Conservation (phyloP, 2,329 filamentous ascomycete species). For the Epichloe sibirici region DNA sequence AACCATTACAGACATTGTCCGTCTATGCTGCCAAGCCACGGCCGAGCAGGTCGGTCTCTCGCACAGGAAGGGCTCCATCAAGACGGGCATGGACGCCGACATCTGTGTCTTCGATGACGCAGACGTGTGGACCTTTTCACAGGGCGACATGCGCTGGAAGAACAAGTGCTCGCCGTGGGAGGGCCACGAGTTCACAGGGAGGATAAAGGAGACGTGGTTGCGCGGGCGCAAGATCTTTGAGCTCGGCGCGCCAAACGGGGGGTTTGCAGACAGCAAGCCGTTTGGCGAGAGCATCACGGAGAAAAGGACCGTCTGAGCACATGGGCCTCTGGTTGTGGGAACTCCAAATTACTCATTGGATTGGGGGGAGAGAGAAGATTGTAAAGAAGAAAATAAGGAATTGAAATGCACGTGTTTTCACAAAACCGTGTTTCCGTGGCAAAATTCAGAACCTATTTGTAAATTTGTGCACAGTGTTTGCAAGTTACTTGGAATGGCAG, state of each 20-base stretch:
- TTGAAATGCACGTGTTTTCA: too few species aligned
- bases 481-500: too few species aligned
- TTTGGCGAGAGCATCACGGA: slow-evolving; percentile 46
- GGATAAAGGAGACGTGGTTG: slow-evolving; percentile 78
- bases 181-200: slow-evolving; percentile 62
- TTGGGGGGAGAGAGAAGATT: too few species aligned
- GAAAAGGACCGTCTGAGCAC: slow-evolving; percentile 28
- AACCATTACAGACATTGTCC: slow-evolving; percentile 65
- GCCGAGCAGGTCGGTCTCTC: slow-evolving; percentile 78
- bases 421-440: too few species aligned
- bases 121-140: slow-evolving; percentile 61
- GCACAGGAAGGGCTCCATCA: slow-evolving; percentile 65
- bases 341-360: too few species aligned
- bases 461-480: too few species aligned
- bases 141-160: slow-evolving; percentile 81
- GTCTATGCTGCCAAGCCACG: slow-evolving; percentile 77
- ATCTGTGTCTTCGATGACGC: slow-evolving; percentile 82
- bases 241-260: slow-evolving; percentile 42
- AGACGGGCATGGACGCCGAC: slow-evolving; percentile 73
- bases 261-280: slow-evolving; percentile 37
- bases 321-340: too few species aligned
- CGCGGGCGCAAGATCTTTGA: slow-evolving; percentile 65
- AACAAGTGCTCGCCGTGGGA: slow-evolving; percentile 90
- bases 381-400: too few species aligned
- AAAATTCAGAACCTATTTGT: too few species aligned